A percentile compares a stretch with the other conserved stretches of the same genome.
phyloP scores from a whole-genome alignment of 148 eudicot species.

The Vaccinium vitisidaea region DNA sequence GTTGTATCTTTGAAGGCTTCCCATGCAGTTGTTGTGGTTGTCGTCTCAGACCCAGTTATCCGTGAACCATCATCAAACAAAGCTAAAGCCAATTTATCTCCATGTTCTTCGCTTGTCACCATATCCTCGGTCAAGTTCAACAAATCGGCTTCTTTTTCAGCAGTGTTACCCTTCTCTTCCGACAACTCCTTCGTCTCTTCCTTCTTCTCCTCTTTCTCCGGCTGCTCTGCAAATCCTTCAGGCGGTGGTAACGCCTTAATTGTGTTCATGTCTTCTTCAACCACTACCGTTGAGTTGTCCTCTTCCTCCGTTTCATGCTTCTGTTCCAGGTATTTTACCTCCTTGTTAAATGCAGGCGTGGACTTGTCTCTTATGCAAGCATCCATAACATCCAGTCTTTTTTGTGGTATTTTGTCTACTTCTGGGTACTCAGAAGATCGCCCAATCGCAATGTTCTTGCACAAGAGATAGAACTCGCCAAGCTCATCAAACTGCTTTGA shows the following conservation, averaged over 20 bases:
- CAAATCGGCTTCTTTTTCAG: constrained; percentile 50
- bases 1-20: constrained; percentile 50
- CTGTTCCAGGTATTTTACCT: constrained; percentile 14
- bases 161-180: constrained; percentile 10
- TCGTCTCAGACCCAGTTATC: constrained; percentile 12
- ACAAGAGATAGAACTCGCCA: constrained; percentile 59
- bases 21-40: constrained; percentile 44
- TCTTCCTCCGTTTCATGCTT: constrained; percentile 19
- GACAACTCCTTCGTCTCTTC: constrained; percentile 18
- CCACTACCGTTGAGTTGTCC: constrained; percentile 22
- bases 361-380: constrained; percentile 60
- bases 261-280: constrained; percentile 51
- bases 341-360: constrained; percentile 20
- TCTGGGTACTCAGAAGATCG: constrained; percentile 80
- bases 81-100: constrained; percentile 61
- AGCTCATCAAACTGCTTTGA: constrained; percentile 85
- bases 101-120: constrained; percentile 44
- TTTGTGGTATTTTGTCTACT: constrained; percentile 53
- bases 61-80: constrained; percentile 47
- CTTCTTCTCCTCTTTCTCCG: constrained; percentile 23
- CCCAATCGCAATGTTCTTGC: constrained; percentile 48
- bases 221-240: constrained; percentile 37
- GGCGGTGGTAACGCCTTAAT: constrained; percentile 72
- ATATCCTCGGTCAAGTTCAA: constrained; percentile 54
- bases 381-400: constrained; percentile 77